Percentiles rank a stretch among this genome's conserved stretches.
phyloP scores from a whole-genome alignment of 805 yeast species.

The Teunomyces pallodes region DNA sequence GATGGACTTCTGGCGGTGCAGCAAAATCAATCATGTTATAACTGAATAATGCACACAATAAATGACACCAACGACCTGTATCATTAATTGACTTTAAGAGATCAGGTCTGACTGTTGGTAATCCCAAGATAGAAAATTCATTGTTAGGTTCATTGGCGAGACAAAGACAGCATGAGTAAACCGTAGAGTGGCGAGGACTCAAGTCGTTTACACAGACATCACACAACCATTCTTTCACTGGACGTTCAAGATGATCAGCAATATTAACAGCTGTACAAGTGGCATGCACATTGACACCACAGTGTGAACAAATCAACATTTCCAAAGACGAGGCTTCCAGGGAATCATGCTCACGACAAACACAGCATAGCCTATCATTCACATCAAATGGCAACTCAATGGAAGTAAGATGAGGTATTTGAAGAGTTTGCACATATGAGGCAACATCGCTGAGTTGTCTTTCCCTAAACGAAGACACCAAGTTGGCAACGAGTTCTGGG shows the following conservation, averaged over 20 bases:
- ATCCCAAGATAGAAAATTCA: conserved; percentile 44
- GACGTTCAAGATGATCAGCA: conserved; percentile 18
- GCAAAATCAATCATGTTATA: conserved; percentile 31
- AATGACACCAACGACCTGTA: conserved; percentile 73
- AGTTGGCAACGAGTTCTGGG: conserved; percentile 11
- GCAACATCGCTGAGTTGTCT: conserved; percentile 29
- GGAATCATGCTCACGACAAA: conserved; percentile 48
- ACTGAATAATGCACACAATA: conserved; percentile 63
- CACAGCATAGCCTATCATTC: conserved; percentile 47
- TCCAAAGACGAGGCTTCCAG: conserved; percentile 24
- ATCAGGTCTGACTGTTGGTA: conserved; percentile 48
- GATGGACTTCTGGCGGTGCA: not conserved
- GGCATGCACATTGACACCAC: conserved; percentile 70
- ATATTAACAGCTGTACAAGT: conserved; percentile 58
- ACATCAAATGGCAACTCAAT: conserved; percentile 19
- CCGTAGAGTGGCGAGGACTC: conserved; percentile 55
- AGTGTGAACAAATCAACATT: conserved; percentile 55
- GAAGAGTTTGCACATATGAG: conserved; percentile 15
- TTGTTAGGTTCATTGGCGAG: conserved; percentile 48
- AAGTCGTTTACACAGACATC: conserved; percentile 73
- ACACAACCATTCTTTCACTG: conserved; percentile 64
- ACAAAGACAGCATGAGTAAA: conserved; percentile 69
- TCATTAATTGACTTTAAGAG: conserved; percentile 65
- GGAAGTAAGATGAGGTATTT: conserved; percentile 13
- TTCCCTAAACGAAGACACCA: conserved; percentile 16